Evolutionary conservation across 2,329 filamentous ascomycete genomes (phyloP), one percentile per base, ranked within the genome.

Genomic region (Colletotrichum tanaceti): DNA sequence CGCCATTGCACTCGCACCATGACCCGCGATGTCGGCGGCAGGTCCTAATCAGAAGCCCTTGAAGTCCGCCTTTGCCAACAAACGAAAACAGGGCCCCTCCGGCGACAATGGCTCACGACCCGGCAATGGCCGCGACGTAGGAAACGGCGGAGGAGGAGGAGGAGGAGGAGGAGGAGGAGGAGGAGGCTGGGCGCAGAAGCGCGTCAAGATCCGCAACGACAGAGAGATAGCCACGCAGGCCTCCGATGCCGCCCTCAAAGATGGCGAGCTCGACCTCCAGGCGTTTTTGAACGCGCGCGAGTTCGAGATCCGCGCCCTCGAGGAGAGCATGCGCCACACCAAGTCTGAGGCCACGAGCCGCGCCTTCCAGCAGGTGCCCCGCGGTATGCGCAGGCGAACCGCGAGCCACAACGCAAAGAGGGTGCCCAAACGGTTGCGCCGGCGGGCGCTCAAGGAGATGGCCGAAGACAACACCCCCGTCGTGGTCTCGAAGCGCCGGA

Each of bases 371-470:
- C 89, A 93, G 73, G 92, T 99, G 5, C 96, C 96, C 1, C 88
- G 93, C 73, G 90, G 91, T 58, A 82, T 99, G 86, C 86, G 96
- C 72, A 86, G 96, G 72, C 87, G 96, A 73, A 97, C 95, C 0
- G 96, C 95, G 22, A 97, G 94, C 78, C 96, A 99, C 80, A 98
- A 99, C 85, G 92, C 92, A 43, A 97, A 95, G 80, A 88, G 91
- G 71, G 91, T 99, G 18, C 96, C 96, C 2, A 91, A 90, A 76
- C 84, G 93, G 71, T 80, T 98, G 75, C 87, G 91, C 64, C 81
- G 81, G 46, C 87, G 91, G 72, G 94, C 93, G 1, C 87, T 83
- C 74, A 82, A 79, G 71, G 87, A 97, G 85, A 97, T 97, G 90
- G 83, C 84, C 18, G 92, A 97, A 64, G 95, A 98, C 75, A 98